Evolutionary conservation across 805 yeast species (phyloP).

Genomic region (Lipomyces spencermartinsiae): DNA sequence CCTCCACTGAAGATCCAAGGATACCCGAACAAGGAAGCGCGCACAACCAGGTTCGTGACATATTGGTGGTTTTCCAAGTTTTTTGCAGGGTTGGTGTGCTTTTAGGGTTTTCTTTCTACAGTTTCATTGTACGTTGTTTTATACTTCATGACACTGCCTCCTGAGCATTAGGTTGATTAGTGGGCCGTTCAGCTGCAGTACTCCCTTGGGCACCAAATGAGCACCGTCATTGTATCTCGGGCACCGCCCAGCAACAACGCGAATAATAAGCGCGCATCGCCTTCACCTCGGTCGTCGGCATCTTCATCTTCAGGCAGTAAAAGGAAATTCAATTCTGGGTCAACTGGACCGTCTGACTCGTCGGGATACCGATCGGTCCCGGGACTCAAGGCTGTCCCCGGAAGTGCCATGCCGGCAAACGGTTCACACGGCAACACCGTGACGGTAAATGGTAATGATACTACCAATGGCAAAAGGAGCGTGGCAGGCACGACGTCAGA

Average conservation of each 20-base stretch:
- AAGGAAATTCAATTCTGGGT: slow-evolving; percentile 11
- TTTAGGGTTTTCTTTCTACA: background rate
- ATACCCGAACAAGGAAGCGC: background rate
- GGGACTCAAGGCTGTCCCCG: background rate
- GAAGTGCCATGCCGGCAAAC: background rate
- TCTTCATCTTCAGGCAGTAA: background rate
- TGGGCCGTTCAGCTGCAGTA: background rate
- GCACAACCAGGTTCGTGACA: background rate
- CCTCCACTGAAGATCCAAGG: background rate
- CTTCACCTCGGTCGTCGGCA: slow-evolving; percentile 2
- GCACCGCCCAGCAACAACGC: slow-evolving; percentile 3
- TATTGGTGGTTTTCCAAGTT: background rate
- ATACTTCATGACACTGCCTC: background rate
- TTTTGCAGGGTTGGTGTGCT: background rate
- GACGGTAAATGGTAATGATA: background rate
- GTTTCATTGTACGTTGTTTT: background rate
- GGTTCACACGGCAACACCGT: background rate
- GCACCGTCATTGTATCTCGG: slow-evolving; percentile 20
- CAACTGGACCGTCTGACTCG: background rate
- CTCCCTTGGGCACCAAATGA: slow-evolving; percentile 6
- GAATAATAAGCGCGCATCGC: background rate
- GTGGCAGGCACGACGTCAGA: background rate
- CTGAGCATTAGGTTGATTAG: background rate
- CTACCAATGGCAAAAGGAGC: background rate
- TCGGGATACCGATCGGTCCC: background rate